Conservation (phyloP, 805 yeast species). For the Kazachstania africana region DNA sequence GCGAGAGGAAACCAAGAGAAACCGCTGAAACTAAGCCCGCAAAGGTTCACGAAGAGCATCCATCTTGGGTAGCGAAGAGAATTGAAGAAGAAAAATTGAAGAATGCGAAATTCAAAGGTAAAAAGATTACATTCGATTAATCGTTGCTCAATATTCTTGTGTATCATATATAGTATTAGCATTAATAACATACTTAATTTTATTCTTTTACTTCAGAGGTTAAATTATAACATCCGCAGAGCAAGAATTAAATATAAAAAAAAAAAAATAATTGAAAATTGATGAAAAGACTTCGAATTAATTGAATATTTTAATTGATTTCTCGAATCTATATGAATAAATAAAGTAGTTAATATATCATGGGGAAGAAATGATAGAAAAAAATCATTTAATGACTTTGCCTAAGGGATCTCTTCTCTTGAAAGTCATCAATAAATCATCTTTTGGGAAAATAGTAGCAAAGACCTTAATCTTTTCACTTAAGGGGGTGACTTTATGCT, state of each 20-base stretch:
- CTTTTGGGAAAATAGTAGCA: constrained; percentile 97
- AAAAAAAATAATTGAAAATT: too few species aligned
- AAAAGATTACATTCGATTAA: constrained; percentile 66
- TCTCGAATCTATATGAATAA: too few species aligned
- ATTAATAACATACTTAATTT: too few species aligned
- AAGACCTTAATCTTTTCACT: constrained; percentile 91
- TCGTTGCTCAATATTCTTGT: too few species aligned
- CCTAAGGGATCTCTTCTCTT: constrained; percentile 45
- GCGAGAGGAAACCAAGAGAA: constrained; percentile 7
- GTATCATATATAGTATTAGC: too few species aligned
- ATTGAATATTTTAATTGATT: too few species aligned
- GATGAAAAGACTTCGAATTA: too few species aligned
- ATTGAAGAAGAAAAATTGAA: constrained; percentile 54
- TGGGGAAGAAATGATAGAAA: neutral
- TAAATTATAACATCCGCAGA: too few species aligned
- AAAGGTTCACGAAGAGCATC: constrained; percentile 41
- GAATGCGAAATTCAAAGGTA: constrained; percentile 67
- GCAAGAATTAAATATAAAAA: too few species aligned
- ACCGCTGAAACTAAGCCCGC: constrained; percentile 3
- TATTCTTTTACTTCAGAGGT: too few species aligned
- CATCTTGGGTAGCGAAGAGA: constrained; percentile 96
- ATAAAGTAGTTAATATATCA: neutral
- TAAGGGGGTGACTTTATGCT: constrained; percentile 70
- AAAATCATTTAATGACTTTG: constrained; percentile 14
- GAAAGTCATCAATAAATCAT: constrained; percentile 77